Conservation (phyloP, 805 yeast genomes). For the Lachancea fermentati region DNA sequence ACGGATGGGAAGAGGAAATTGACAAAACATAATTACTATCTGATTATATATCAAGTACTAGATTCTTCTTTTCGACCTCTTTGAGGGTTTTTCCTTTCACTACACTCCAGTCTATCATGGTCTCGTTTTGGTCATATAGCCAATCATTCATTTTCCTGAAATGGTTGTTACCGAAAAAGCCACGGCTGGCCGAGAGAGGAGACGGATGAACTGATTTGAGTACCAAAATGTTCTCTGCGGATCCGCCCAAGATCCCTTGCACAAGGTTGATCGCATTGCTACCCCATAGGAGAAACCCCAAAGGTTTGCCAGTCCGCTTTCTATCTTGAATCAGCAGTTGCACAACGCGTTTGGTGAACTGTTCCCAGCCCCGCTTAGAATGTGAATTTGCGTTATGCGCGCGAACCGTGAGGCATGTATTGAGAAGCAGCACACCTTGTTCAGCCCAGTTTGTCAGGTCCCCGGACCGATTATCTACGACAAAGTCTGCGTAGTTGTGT, state of each 20-base stretch:
- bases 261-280: conserved; percentile 63
- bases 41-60: conserved; percentile 6
- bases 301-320: conserved; percentile 41
- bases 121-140: conserved; percentile 41
- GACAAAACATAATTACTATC: not conserved
- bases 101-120: conserved; percentile 64
- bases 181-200: conserved; percentile 85
- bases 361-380: conserved; percentile 87
- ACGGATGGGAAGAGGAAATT: not conserved
- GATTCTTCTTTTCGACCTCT: conserved; percentile 17
- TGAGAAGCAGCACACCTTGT: conserved; percentile 81
- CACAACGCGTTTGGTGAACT: conserved; percentile 72
- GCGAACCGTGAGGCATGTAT: conserved; percentile 83
- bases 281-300: conserved; percentile 81
- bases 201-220: conserved; percentile 87
- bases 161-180: conserved; percentile 69
- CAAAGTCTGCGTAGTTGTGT: conserved; percentile 69
- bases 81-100: conserved; percentile 23
- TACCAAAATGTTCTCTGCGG: conserved; percentile 38
- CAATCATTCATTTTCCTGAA: conserved; percentile 74
- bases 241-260: conserved; percentile 33
- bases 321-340: conserved; percentile 45
- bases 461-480: conserved; percentile 42
- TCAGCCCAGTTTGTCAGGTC: conserved; percentile 78
- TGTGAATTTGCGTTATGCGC: conserved; percentile 95